Evolutionary conservation across 116 monocot genomes (phyloP), one percentile per base, ranked within the genome.

Genomic region (Dioscorea cayenensis): DNA sequence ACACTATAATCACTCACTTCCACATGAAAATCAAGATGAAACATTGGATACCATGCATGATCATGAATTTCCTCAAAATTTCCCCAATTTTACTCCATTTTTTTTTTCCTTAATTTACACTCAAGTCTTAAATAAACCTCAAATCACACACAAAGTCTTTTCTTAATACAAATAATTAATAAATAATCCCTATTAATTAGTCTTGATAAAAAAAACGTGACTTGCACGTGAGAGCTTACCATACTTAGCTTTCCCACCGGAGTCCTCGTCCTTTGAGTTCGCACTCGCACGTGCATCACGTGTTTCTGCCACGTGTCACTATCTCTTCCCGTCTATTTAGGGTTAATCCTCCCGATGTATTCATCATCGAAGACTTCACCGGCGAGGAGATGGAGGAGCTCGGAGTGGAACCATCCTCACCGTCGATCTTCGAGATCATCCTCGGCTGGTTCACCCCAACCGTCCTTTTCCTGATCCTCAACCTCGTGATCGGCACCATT

Each of bases 401-500:
- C 43, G 43, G 43, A 9, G 0, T 43, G 12, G 43, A 43, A 43
- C 1, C 43, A 37, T 22, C 60, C 36, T 52, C 14, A 61, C 29
- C 75, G 19, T 51, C 79, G 35, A 69, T 82, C 28, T 79, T 72
- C 72, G 52, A 73, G 14, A 48, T 73, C 6, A 14, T 89, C 23
- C 66, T 51, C 25, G 20, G 71, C 37, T 82, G 82, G 79, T 60
- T 89, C 68, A 83, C 81, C 21, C 95, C 95, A 2, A 49, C 85
- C 28, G 75, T 65, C 49, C 84, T 95, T 63, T 95, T 95, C 76
- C 25, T 95, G 16, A 63, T 91, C 71, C 82, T 95, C 80, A 91
- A 91, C 89, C 21, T 95, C 67, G 83, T 91, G 64, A 91, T 95
- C 76, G 91, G 79, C 68, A 86, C 84, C 77, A 95, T 95, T 78